Conservation (phyloP, 2,329 filamentous ascomycete species). For the Calonectria pteridis region DNA sequence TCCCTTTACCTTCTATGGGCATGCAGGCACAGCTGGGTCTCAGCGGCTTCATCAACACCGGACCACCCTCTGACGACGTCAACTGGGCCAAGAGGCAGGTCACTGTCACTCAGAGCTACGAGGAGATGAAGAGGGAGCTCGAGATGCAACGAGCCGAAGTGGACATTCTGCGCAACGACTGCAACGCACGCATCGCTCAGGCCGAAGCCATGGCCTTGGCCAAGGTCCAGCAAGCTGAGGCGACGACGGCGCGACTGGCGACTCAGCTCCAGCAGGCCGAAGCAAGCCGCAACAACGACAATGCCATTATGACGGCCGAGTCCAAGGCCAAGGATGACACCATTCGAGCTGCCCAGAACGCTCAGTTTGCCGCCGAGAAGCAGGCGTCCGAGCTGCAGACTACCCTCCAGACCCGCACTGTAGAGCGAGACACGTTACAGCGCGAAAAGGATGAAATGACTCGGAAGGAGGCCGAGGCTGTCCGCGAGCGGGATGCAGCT, state of each 20-base stretch:
- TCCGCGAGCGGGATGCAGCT: not conserved
- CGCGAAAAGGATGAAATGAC: not conserved
- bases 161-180: not conserved
- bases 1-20: not conserved
- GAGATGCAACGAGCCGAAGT: not conserved
- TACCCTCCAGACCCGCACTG: not conserved
- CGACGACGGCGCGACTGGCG: not conserved
- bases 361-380: not conserved
- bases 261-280: not conserved
- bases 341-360: not conserved
- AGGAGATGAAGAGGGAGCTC: not conserved
- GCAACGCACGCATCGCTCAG: not conserved
- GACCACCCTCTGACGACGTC: not conserved
- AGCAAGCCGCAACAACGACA: not conserved
- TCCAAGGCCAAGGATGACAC: not conserved
- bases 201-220: not conserved
- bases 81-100: not conserved
- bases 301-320: not conserved
- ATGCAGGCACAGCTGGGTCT: not conserved
- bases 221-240: not conserved
- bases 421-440: not conserved
- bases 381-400: not conserved
- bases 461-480: not conserved
- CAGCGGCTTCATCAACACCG: not conserved
- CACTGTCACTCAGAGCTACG: not conserved